Evolutionary conservation across 306 rosid genomes (phyloP).

Genomic region (Glycyrrhiza uralensis): DNA sequence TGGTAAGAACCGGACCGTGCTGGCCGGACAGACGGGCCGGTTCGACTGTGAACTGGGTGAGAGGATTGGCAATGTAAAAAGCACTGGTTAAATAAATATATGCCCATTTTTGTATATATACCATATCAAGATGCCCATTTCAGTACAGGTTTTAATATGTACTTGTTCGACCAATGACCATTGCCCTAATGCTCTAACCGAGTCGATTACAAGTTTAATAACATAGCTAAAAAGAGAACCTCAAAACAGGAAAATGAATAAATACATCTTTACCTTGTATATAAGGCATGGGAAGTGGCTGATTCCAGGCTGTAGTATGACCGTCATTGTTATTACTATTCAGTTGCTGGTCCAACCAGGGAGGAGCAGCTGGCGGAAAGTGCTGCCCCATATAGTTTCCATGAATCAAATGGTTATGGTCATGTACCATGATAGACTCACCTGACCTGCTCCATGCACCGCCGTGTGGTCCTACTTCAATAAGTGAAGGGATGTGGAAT

Average conservation of each 20-base stretch:
- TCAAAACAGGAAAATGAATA: background rate
- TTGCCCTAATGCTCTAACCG: too few species aligned
- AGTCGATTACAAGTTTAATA: too few species aligned
- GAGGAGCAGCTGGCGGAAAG: slow-evolving; percentile 66
- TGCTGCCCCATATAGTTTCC: slow-evolving; percentile 75
- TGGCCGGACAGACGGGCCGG: too few species aligned
- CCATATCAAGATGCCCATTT: too few species aligned
- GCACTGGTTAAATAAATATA: too few species aligned
- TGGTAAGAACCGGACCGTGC: too few species aligned
- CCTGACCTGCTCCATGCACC: slow-evolving; percentile 51
- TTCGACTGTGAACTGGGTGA: too few species aligned
- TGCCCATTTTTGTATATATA: too few species aligned
- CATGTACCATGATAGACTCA: slow-evolving; percentile 57
- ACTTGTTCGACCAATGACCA: too few species aligned
- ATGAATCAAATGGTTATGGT: slow-evolving; percentile 58
- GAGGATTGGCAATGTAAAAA: too few species aligned
- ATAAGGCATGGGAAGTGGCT: slow-evolving; percentile 52
- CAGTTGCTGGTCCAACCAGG: slow-evolving; percentile 78
- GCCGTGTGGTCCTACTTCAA: slow-evolving; percentile 60
- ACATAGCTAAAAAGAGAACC: slow-evolving; percentile 15
- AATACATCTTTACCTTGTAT: slow-evolving; percentile 43
- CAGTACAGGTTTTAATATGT: too few species aligned
- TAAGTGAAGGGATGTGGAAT: slow-evolving; percentile 43
- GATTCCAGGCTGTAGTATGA: slow-evolving; percentile 70
- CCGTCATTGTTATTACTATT: slow-evolving; percentile 51